Evolutionary conservation across 176 grass and related monocot species (phyloP).

Genomic region (Carex scoparia): DNA sequence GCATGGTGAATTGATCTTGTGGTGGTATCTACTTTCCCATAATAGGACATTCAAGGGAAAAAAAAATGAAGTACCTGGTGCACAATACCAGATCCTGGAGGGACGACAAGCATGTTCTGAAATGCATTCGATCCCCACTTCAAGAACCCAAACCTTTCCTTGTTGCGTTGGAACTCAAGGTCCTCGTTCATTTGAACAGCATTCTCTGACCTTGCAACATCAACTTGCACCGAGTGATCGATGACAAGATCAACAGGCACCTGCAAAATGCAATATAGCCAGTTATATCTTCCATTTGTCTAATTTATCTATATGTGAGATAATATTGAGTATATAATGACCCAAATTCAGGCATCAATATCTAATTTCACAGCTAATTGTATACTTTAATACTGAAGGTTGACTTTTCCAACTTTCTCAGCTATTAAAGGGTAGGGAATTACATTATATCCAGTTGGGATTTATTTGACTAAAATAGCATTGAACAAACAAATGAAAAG

Average conservation of each 20-base stretch:
- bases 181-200: constrained; percentile 82
- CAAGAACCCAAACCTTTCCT: constrained; percentile 84
- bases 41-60: not conserved
- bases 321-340: constrained; percentile 5
- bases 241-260: constrained; percentile 97
- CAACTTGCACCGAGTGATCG: constrained; percentile 96
- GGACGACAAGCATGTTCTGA: constrained; percentile 98
- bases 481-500: not conserved
- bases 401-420: not conserved
- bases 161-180: constrained; percentile 89
- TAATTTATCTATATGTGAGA: constrained; percentile 5
- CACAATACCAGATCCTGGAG: constrained; percentile 97
- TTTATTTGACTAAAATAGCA: not conserved
- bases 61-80: constrained; percentile 63
- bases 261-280: constrained; percentile 33
- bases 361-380: not conserved
- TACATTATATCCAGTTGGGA: not conserved
- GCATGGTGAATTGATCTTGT: not conserved
- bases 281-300: not conserved
- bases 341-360: not conserved
- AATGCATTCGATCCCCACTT: constrained; percentile 97
- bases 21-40: constrained; percentile 5
- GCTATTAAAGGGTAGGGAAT: constrained; percentile 5
- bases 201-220: constrained; percentile 86
- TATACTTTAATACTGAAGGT: not conserved